These are phyloP conservation scores for Trypanosoma theileri DNA, from an alignment of 208 protist genomes.

Conservation along the genomic window DNA sequence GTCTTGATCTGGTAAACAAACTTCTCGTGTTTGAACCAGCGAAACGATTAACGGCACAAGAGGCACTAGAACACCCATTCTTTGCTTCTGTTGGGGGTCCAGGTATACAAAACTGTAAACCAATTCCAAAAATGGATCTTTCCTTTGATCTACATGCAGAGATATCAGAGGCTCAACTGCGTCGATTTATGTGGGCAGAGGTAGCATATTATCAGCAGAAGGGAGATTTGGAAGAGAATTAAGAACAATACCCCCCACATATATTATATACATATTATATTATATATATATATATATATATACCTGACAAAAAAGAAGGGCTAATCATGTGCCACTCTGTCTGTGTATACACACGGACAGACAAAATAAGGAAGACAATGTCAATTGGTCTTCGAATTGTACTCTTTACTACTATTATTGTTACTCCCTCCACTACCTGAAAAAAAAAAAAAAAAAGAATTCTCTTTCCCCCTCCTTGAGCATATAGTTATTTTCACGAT, in stretches of 20 bases:
- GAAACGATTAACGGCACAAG: slow-evolving; percentile 84
- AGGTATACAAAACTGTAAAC: slow-evolving; percentile 35
- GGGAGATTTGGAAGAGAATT: neutral
- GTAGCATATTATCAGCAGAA: slow-evolving; percentile 55
- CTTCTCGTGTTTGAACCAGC: slow-evolving; percentile 92
- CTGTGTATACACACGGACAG: slow-evolving; percentile 2
- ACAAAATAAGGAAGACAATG: slow-evolving; percentile 34
- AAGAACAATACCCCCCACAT: neutral
- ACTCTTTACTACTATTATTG: too few relatives aligned
- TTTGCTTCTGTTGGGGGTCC: slow-evolving; percentile 62
- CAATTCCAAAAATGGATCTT: slow-evolving; percentile 56
- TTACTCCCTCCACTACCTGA: too few relatives aligned
- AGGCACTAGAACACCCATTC: slow-evolving; percentile 87
- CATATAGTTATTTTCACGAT: too few relatives aligned
- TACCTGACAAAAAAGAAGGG: neutral
- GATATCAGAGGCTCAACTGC: slow-evolving; percentile 84
- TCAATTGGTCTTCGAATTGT: too few relatives aligned
- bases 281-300: slow-evolving; percentile 20
- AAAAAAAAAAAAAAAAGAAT: too few relatives aligned
- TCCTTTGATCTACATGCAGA: slow-evolving; percentile 84
- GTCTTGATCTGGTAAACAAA: slow-evolving; percentile 81
- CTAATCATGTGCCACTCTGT: too few relatives aligned
- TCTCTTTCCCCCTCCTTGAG: too few relatives aligned
- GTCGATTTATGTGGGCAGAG: slow-evolving; percentile 79
- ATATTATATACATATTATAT: slow-evolving; percentile 16